Evolutionary conservation across 257 asterid species (phyloP).

Genomic region (Lavandula angustifolia): DNA sequence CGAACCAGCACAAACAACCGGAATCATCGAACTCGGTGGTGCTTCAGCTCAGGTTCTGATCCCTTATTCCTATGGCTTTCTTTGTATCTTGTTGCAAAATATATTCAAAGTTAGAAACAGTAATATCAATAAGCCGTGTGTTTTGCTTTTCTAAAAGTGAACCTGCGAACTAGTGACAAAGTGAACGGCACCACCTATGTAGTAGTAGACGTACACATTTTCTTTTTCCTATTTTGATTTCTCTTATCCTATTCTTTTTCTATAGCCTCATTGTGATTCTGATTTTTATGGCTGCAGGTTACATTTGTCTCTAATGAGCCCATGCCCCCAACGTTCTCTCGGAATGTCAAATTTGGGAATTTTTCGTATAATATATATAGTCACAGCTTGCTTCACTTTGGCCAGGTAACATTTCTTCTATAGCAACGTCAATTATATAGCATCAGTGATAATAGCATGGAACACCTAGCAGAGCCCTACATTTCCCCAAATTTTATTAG

Average conservation of each 20-base stretch:
- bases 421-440: neutral
- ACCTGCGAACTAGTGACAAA: neutral
- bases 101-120: conserved; percentile 11
- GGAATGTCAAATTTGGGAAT: conserved; percentile 65
- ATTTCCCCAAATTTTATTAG: conserved; percentile 7
- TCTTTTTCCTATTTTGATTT: neutral
- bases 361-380: conserved; percentile 79
- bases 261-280: conserved; percentile 12
- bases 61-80: conserved; percentile 23
- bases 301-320: conserved; percentile 79
- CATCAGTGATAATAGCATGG: conserved; percentile 11
- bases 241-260: neutral
- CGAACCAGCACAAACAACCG: conserved; percentile 82
- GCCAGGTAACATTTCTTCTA: conserved; percentile 66
- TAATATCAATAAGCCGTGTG: neutral
- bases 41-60: conserved; percentile 94
- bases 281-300: conserved; percentile 54
- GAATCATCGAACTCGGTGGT: conserved; percentile 98
- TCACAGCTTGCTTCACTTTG: conserved; percentile 96
- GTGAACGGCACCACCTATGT: conserved; percentile 2
- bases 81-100: conserved; percentile 8
- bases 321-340: conserved; percentile 70
- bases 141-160: conserved; percentile 23
- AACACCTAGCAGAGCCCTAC: neutral
- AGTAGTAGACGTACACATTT: neutral